A percentile compares a stretch with the other conserved stretches of the same genome.
These are phyloP conservation scores for Trichoderma virens DNA, from an alignment of 495 filamentous ascomycete genomes.

Conservation along the genomic window DNA sequence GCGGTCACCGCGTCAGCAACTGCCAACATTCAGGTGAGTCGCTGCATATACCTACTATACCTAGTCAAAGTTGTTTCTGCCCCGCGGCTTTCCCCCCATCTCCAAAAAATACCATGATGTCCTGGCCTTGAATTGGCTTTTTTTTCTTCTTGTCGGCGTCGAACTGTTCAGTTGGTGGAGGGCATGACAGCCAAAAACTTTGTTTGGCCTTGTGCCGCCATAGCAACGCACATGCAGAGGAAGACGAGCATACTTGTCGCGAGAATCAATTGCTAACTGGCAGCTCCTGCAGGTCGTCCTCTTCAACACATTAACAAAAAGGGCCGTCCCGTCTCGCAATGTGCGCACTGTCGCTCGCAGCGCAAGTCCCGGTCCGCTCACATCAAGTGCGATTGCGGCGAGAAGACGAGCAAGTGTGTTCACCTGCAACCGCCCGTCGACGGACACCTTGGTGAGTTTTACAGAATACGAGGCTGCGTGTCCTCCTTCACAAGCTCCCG, in stretches of 20 bases:
- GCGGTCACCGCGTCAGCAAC: slow-evolving; percentile 89
- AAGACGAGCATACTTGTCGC: background rate
- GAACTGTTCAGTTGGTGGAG: background rate
- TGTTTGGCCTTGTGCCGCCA: background rate
- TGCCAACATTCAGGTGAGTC: slow-evolving; percentile 82
- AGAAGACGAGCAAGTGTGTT: slow-evolving; percentile 71
- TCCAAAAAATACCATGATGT: background rate
- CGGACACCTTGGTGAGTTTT: slow-evolving; percentile 46
- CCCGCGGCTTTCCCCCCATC: background rate
- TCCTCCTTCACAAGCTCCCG: slow-evolving; percentile 30
- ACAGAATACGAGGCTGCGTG: slow-evolving; percentile 20
- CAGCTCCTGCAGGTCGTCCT: slow-evolving; percentile 62
- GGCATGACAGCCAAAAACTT: too few relatives aligned
- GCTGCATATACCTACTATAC: slow-evolving; percentile 16
- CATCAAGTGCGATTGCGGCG: slow-evolving; percentile 94
- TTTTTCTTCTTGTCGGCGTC: background rate
- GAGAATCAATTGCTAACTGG: slow-evolving; percentile 18
- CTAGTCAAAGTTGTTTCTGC: slow-evolving; percentile 14
- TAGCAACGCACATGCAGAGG: background rate
- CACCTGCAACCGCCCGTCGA: slow-evolving; percentile 47
- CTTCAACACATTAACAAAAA: slow-evolving; percentile 97
- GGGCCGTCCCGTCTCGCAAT: slow-evolving; percentile 96
- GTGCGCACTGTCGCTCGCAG: slow-evolving; percentile 89
- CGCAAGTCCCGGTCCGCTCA: slow-evolving; percentile 96
- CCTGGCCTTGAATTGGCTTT: background rate